These are phyloP conservation scores for Globisporangium heterothallicum DNA, from an alignment of 352 stramenopile genomes.

Conservation along the genomic window DNA sequence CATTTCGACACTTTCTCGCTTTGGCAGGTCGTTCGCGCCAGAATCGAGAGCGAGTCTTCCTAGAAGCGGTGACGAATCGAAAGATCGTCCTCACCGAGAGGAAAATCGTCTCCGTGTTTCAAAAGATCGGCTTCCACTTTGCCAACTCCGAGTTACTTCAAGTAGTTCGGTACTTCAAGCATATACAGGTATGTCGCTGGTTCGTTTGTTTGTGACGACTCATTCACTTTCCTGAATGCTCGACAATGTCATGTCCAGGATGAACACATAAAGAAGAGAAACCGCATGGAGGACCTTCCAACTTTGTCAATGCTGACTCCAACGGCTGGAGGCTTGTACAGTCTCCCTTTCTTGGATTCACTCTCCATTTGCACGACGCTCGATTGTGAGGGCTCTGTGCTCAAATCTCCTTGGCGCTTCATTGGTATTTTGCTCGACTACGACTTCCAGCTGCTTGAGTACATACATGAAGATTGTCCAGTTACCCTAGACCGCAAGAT, in stretches of 20 bases:
- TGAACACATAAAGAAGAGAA: conserved; percentile 38
- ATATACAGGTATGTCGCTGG: conserved; percentile 29
- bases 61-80: conserved; percentile 61
- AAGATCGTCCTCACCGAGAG: conserved; percentile 58
- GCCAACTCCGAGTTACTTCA: conserved; percentile 35
- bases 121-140: conserved; percentile 58
- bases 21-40: conserved; percentile 32
- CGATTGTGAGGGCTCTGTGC: conserved; percentile 14
- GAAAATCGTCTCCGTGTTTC: conserved; percentile 40
- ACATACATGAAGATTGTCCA: conserved; percentile 47
- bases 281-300: conserved; percentile 55
- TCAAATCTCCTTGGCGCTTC: conserved; percentile 42
- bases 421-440: conserved; percentile 48
- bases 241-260: conserved; percentile 19
- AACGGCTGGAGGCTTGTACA: conserved; percentile 33
- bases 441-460: conserved; percentile 58
- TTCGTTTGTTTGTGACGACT: not conserved
- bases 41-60: conserved; percentile 48
- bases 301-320: conserved; percentile 51
- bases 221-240: not conserved
- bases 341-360: conserved; percentile 37
- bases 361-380: conserved; percentile 41
- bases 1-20: conserved; percentile 51
- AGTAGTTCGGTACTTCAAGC: conserved; percentile 39
- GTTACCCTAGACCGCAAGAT: conserved; percentile 23